Evolutionary conservation across 2,329 filamentous ascomycete genomes (phyloP), one percentile per base, ranked within the genome.

Genomic region (Alternaria rosae): DNA sequence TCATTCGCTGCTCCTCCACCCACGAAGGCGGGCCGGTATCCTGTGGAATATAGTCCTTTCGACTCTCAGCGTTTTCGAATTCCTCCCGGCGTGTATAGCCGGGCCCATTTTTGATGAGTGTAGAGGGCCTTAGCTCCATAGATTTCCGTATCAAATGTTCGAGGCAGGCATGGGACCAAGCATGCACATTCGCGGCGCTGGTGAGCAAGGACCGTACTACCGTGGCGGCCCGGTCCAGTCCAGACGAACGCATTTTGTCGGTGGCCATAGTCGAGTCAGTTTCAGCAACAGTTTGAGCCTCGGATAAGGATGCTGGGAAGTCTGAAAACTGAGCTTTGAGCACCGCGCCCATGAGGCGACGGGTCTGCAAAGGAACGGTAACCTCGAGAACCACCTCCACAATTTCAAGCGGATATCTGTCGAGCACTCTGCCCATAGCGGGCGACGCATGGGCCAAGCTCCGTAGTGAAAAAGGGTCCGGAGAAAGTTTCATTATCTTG

Each of bases 321-420:
- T 3, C 21, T 17, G 26, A 52, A 28, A 58, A 38, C 3, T 38
- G 47, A 9, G 35, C 35, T 58, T 58, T 53, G 20, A 58, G 38
- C 2, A 53, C 47, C 26, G 47, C 55, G 47, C 5, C 15, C 11
- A 58, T 53, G 11, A 58, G 1, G 15, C 38, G 38, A 53, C 48
- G 35, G 3, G 15, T 61, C 32, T 47, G 0, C 15, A 52, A 1
- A 3, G 61, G 25, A 64, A 64, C 57, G 28, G 61, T 64, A 57
- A 12, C 21, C 4, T 57, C 54, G 13, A 64, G 20, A 10, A 64
- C 17, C 10, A 17, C 54, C 35, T 64, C 57, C 12, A 61, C 32
- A 41, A 64, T 64, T 52, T 64, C 57, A 15, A 64, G 57, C 54
- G 57, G 38, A 38, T 64, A 64, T 55, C 35, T 57, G 48, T 64